These are phyloP conservation scores for Lactifluus hygrophoroides DNA, from an alignment of 768 basidiomycete species.

Conservation along the genomic window DNA sequence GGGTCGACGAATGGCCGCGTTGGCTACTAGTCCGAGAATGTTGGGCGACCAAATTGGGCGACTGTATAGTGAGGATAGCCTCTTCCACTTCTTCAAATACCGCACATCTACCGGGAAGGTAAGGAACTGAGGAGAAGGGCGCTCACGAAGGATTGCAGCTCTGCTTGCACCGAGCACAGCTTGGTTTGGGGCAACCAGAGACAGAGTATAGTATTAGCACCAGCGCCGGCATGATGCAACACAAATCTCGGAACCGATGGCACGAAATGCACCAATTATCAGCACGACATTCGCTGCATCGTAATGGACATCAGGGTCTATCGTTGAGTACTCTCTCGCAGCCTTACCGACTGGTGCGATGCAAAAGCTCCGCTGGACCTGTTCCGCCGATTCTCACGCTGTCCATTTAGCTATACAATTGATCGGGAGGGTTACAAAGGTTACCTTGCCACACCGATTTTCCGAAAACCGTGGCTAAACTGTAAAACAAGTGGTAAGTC, in stretches of 20 bases:
- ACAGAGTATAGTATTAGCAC: neutral
- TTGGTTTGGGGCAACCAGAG: neutral
- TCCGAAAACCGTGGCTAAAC: too few species aligned
- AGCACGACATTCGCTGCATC: neutral
- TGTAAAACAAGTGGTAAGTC: too few species aligned
- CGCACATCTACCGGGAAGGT: neutral
- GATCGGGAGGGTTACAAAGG: too few species aligned
- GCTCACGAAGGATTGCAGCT: neutral
- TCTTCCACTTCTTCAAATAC: neutral
- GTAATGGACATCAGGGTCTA: too few species aligned
- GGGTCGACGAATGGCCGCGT: neutral
- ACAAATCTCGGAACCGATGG: neutral
- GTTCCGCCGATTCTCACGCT: too few species aligned
- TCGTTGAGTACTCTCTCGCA: too few species aligned
- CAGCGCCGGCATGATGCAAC: neutral
- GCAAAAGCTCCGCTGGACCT: too few species aligned
- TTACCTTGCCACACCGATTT: too few species aligned
- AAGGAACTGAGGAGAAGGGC: neutral
- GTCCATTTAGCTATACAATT: too few species aligned
- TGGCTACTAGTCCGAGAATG: neutral
- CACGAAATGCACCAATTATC: neutral
- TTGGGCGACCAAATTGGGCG: too few species aligned
- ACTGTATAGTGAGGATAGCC: neutral
- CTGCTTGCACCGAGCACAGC: neutral
- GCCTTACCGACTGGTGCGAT: too few species aligned